Base-by-base conservation (phyloP, 2,329 filamentous ascomycete genomes). In the Bipolaris gigantea region DNA sequence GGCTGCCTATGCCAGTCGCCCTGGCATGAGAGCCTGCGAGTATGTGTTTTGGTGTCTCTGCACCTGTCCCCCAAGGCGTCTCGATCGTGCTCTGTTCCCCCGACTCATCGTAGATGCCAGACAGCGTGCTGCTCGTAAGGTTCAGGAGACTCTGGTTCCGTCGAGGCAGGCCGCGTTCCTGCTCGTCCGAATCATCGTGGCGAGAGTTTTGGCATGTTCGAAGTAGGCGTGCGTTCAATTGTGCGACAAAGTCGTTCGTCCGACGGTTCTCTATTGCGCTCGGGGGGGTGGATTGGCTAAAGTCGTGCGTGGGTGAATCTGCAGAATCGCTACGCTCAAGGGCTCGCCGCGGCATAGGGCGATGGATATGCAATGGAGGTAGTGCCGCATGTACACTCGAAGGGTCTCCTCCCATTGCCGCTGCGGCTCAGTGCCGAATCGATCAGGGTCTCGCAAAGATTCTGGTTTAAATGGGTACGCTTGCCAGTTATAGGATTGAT, bases 111-210 rank as follows among this genome's bases (percentile, higher is more conserved):
- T 96, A 99, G 67, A 99, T 99, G 50, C 94, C 93, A 63, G 89
- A 89, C 5, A 99, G 83, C 0, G 94, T 96, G 2, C 91, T 92
- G 9, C 89, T 88, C 4, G 91, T 96, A 56, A 99, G 82, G 71
- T 97, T 96, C 69, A 92, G 79, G 53, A 91, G 84, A 9, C 91
- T 96, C 61, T 88, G 85, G 21, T 87, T 89, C 54, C 90, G 85
- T 69, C 39, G 79, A 47, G 82, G 76, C 54, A 61, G 40, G 8
- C 53, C 53, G 11, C 49, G 50, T n/a, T 61, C 62, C 32, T 58
- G 58, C 2, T 63, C 61, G 9, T 59, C 59, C 4, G 53, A 55
- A 32, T 66, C 61, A 4, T 69, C 68, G 45, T 62, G 56, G 45
- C 63, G 60, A 15, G 63, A 59, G 13, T 4, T 30, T 44, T 68